Conservation (phyloP, 2,329 filamentous ascomycete species). For the Trichoderma hamatum region DNA sequence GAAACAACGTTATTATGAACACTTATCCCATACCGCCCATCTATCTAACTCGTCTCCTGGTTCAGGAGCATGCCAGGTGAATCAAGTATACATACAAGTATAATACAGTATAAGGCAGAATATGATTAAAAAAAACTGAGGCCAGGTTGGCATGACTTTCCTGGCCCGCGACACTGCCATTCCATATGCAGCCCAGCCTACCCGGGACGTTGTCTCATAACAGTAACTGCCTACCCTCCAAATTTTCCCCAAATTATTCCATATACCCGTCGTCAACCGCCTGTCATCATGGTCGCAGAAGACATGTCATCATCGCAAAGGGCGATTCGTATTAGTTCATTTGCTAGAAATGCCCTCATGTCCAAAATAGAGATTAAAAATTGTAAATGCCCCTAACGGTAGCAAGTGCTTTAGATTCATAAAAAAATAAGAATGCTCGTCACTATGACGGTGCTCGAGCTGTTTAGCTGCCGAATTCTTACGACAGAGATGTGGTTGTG, state of each 20-base stretch:
- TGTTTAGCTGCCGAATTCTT: neutral
- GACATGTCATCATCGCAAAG: constrained; percentile 33
- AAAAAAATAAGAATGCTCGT: neutral
- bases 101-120: constrained; percentile 27
- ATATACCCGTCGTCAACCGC: constrained; percentile 37
- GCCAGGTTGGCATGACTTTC: constrained; percentile 19
- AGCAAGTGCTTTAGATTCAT: constrained; percentile 9
- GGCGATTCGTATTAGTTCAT: constrained; percentile 30
- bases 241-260: constrained; percentile 28
- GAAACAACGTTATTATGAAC: neutral
- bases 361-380: constrained; percentile 29
- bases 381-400: constrained; percentile 2
- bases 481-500: neutral
- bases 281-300: constrained; percentile 38
- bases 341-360: constrained; percentile 21
- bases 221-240: constrained; percentile 15
- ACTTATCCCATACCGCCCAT: constrained; percentile 6
- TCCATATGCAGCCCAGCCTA: constrained; percentile 15
- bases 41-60: constrained; percentile 12
- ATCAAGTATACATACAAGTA: constrained; percentile 24
- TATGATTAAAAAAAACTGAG: constrained; percentile 24
- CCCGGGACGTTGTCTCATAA: constrained; percentile 23
- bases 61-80: constrained; percentile 23
- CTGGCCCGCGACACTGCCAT: constrained; percentile 22
- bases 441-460: neutral